These are phyloP conservation scores for Neonectria hederae DNA, from an alignment of 2,329 filamentous ascomycete species.

Conservation along the genomic window DNA sequence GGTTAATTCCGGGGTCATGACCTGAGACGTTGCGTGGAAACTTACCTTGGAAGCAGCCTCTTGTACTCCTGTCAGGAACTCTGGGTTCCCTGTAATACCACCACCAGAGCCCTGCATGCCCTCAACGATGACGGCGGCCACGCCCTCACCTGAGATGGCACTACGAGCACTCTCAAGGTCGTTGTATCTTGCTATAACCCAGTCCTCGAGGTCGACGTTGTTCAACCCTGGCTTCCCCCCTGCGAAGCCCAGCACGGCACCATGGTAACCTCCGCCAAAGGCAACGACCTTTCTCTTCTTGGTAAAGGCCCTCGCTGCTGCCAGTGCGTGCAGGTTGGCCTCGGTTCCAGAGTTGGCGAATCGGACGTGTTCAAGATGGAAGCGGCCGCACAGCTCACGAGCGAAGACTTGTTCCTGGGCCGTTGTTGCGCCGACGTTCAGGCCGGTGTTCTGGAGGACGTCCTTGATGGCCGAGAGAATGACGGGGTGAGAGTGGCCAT, in stretches of 20 bases:
- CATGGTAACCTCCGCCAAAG: conserved; percentile 57
- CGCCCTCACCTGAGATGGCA: conserved; percentile 55
- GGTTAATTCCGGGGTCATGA: background rate
- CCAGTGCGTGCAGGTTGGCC: conserved; percentile 68
- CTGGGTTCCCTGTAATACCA: conserved; percentile 58
- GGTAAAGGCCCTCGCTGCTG: conserved; percentile 59
- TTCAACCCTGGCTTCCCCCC: conserved; percentile 50
- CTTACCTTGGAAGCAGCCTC: conserved; percentile 52
- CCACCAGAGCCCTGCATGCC: conserved; percentile 72
- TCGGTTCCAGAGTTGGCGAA: conserved; percentile 75
- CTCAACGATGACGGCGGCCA: conserved; percentile 74
- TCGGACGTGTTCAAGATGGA: conserved; percentile 64
- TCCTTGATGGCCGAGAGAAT: conserved; percentile 60
- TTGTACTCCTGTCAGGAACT: conserved; percentile 64
- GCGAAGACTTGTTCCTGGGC: conserved; percentile 62
- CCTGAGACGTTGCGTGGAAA: background rate
- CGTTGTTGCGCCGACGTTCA: conserved; percentile 65
- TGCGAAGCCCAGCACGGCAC: conserved; percentile 50
- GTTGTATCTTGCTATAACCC: conserved; percentile 70
- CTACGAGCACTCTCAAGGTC: conserved; percentile 57
- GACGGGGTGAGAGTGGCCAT: conserved; percentile 69
- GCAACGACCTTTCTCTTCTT: conserved; percentile 59
- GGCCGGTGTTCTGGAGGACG: conserved; percentile 56
- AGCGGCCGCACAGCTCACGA: conserved; percentile 60
- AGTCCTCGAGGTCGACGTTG: conserved; percentile 63